Conservation (phyloP, 2,329 filamentous ascomycete species). For the Xylariales sp. region DNA sequence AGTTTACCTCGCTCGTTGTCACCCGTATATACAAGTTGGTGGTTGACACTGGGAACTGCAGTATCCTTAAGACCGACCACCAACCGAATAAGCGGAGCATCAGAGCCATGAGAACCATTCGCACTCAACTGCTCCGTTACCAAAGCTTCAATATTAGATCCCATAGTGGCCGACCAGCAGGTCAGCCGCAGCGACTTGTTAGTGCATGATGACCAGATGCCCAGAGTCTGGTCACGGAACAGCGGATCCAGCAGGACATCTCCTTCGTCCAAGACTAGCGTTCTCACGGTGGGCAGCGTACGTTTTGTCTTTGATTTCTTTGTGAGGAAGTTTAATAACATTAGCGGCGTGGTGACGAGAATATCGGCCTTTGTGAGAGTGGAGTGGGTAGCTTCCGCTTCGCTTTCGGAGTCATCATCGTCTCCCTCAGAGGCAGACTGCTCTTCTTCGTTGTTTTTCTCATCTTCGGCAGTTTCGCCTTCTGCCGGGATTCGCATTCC, state of each 20-base stretch:
- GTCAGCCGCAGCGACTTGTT: conserved; percentile 67
- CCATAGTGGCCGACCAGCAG: conserved; percentile 97
- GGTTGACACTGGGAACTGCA: conserved; percentile 85
- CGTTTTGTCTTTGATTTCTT: conserved; percentile 38
- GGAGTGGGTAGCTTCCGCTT: conserved; percentile 17
- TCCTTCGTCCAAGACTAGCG: conserved; percentile 85
- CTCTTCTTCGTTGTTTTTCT: conserved; percentile 7
- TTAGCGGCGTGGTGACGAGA: conserved; percentile 73
- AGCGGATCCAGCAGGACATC: conserved; percentile 90
- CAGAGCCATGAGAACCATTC: conserved; percentile 24
- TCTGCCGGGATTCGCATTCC: conserved; percentile 65
- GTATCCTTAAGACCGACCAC: conserved; percentile 97
- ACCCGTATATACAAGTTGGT: conserved; percentile 82
- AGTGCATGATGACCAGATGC: conserved; percentile 76
- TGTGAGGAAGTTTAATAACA: conserved; percentile 71
- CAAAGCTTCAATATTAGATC: conserved; percentile 82
- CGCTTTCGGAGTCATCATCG: conserved; percentile 23
- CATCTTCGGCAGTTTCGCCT: conserved; percentile 27
- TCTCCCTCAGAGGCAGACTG: conserved; percentile 10
- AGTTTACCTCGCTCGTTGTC: conserved; percentile 89
- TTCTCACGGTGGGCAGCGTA: conserved; percentile 62
- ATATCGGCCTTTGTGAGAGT: conserved; percentile 68
- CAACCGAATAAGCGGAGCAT: conserved; percentile 66
- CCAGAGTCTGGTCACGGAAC: conserved; percentile 83
- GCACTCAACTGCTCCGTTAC: conserved; percentile 55